Evolutionary conservation across 2,329 filamentous ascomycete species (phyloP).

Genomic region (Fusarium napiforme): DNA sequence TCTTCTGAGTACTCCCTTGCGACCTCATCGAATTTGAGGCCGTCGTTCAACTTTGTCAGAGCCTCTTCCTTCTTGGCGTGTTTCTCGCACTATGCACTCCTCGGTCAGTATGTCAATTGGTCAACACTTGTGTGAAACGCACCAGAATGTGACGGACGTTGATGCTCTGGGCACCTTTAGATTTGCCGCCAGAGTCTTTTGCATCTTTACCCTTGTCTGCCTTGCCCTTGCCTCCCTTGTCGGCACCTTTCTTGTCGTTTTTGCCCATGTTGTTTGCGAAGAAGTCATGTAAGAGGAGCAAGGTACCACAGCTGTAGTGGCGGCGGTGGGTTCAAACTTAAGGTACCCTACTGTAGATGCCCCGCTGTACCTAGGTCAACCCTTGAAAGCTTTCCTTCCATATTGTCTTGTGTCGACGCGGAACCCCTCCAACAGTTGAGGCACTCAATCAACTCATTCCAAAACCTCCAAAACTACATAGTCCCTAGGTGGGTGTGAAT

Average conservation of each 20-base stretch:
- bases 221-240: conserved; percentile 49
- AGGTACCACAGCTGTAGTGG: conserved; percentile 9
- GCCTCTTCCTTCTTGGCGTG: conserved; percentile 83
- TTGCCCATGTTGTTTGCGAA: conserved; percentile 49
- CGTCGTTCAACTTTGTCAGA: conserved; percentile 72
- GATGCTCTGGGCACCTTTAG: conserved; percentile 72
- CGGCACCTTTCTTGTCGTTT: conserved; percentile 55
- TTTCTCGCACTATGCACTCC: conserved; percentile 70
- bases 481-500: background rate
- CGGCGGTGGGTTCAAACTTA: conserved; percentile 14
- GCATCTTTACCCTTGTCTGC: conserved; percentile 35
- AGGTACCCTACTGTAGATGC: background rate
- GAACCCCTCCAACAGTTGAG: background rate
- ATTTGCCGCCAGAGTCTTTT: conserved; percentile 52
- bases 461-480: background rate
- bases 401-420: conserved; percentile 4
- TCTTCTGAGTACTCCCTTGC: conserved; percentile 79
- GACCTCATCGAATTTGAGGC: conserved; percentile 79
- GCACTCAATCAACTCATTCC: background rate
- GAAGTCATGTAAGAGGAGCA: conserved; percentile 14
- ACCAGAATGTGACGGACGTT: conserved; percentile 79
- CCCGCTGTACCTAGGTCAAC: conserved; percentile 26
- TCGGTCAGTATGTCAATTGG: conserved; percentile 16
- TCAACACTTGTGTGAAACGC: conserved; percentile 6
- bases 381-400: conserved; percentile 19